phyloP scores from a whole-genome alignment of 2,329 filamentous ascomycete species.

The Xylaria multiplex region DNA sequence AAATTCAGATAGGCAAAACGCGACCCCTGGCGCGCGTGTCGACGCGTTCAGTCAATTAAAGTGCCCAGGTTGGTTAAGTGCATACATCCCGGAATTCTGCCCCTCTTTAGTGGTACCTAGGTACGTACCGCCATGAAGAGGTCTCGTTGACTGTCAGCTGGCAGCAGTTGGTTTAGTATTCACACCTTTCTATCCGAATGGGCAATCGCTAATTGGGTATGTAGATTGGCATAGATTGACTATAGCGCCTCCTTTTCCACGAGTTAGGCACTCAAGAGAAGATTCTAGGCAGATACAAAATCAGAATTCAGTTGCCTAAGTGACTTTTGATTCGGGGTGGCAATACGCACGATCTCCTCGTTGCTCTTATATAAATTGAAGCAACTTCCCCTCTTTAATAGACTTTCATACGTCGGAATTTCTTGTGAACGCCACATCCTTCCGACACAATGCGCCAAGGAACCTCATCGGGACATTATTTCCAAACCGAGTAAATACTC shows the following conservation, averaged over 20 bases:
- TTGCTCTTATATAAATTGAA: neutral
- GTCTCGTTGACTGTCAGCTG: neutral
- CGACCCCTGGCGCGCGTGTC: slow-evolving; percentile 26
- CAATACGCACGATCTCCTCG: neutral
- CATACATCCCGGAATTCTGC: neutral
- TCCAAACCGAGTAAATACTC: slow-evolving; percentile 82
- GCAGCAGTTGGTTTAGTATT: neutral
- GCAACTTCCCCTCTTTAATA: neutral
- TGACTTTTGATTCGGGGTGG: neutral
- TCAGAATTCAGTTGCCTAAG: slow-evolving; percentile 20
- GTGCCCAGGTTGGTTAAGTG: neutral
- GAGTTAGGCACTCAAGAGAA: slow-evolving; percentile 11
- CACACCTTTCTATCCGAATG: too few species aligned
- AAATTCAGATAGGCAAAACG: slow-evolving; percentile 27
- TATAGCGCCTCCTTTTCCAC: neutral
- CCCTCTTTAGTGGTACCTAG: slow-evolving; percentile 7
- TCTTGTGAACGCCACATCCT: neutral
- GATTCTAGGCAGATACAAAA: slow-evolving; percentile 10
- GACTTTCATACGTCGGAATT: neutral
- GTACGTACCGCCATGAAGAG: slow-evolving; percentile 5
- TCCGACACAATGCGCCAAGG: slow-evolving; percentile 65
- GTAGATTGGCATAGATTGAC: neutral
- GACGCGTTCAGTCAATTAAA: slow-evolving; percentile 39
- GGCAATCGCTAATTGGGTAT: too few species aligned
- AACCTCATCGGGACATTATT: slow-evolving; percentile 82